Base-by-base conservation (phyloP, 495 filamentous ascomycete species). In the Aspergillus conjunctus region DNA sequence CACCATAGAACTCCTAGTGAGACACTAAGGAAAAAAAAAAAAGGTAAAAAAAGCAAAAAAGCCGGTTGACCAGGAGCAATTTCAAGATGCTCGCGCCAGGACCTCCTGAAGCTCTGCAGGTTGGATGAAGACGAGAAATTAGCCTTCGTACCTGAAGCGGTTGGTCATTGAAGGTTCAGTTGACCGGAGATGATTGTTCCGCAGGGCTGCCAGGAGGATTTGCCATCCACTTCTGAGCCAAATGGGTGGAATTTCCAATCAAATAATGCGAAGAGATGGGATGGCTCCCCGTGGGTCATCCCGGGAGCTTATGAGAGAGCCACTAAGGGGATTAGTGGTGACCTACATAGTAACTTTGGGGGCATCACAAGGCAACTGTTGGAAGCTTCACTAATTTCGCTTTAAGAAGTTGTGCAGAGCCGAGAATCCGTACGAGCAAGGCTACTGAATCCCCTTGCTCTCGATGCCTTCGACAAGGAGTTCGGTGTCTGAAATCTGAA, bases 111-210 rank as follows among this genome's bases (percentile, higher is more conserved):
- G 26, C 34, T 20, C 17, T 20, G 44, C 20, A 48, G n/a, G n/a
- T 18, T 48, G 44, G 44, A 18, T 14, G 44, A 48, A 20, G 44
- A 21, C 11, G 17, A 48, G 44, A 17, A 26, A 48, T 48, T 1
- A 48, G n/a, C 21, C 18, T 48, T 20, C 20, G 44, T 48, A 48
- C 44, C 32, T 61, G 51, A 45, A 20, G 55, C 49, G 44, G 63
- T 22, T 54, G 44, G 63, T 15, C n/a, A n/a, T n/a, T n/a, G 52
- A 51, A 49, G 41, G 59, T 49, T 43, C 17, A 48, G 48, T 58
- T 55, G 51, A 60, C 44, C 64, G 64, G 64, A 66, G 60, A 66
- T 59, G 56, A 57, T 48, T 66, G 52, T 41, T 66, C 64, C 64
- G 64, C 56, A 60, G 43, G 49, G 32, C 30, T 51, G 33, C 20